Conservation (phyloP, 2,329 filamentous ascomycete genomes). For the Claviceps pusilla region DNA sequence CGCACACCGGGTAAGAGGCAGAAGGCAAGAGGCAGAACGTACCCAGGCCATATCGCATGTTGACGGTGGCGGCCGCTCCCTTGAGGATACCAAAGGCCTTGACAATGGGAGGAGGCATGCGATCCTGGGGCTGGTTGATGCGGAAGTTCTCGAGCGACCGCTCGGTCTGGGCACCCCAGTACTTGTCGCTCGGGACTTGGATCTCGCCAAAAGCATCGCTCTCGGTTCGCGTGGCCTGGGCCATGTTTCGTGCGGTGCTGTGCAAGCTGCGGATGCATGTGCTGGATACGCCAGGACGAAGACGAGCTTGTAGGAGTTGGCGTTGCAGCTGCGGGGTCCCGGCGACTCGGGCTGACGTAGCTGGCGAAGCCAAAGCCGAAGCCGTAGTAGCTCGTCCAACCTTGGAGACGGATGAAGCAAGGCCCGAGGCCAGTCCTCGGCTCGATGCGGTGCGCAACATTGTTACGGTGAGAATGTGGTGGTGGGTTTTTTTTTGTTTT, state of each 20-base stretch:
- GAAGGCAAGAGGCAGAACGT: background rate
- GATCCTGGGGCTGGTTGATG: conserved; percentile 98
- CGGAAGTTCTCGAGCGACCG: conserved; percentile 93
- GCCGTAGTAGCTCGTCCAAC: background rate
- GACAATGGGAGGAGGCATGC: conserved; percentile 87
- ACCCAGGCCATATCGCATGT: conserved; percentile 87
- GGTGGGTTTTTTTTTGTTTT: background rate
- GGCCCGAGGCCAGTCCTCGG: conserved; percentile 2
- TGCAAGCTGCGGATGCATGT: conserved; percentile 6
- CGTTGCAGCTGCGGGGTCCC: conserved; percentile 3
- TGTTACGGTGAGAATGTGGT: background rate
- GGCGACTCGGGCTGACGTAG: background rate
- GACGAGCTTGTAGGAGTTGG: background rate
- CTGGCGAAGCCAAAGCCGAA: no score
- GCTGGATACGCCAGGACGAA: background rate
- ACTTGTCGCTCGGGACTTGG: conserved; percentile 80
- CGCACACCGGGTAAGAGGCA: no score
- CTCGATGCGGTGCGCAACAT: conserved; percentile 4
- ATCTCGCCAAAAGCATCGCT: conserved; percentile 97
- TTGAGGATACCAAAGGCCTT: conserved; percentile 94
- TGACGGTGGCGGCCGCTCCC: conserved; percentile 87
- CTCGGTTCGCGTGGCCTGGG: conserved; percentile 56
- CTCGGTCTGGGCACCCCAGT: conserved; percentile 98
- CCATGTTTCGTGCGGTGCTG: conserved; percentile 9
- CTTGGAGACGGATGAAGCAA: background rate